Evolutionary conservation across 1,139 yeast species (phyloP).

Genomic region (Dujonia santamariae): DNA sequence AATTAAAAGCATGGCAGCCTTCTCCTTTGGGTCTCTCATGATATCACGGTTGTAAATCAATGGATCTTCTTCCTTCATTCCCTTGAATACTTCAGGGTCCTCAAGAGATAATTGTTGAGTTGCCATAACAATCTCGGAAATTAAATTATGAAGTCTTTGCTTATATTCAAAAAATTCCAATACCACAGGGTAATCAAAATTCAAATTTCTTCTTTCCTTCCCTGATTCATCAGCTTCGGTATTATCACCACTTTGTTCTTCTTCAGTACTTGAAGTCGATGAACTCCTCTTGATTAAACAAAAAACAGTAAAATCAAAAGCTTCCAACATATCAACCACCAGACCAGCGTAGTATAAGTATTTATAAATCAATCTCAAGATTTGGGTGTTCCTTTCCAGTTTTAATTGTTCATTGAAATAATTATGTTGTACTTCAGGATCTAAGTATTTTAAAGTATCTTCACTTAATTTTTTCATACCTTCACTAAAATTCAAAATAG

Average conservation of each 20-base stretch:
- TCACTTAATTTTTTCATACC: constrained; percentile 38
- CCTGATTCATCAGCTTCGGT: constrained; percentile 12
- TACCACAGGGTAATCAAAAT: constrained; percentile 59
- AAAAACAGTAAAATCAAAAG: constrained; percentile 62
- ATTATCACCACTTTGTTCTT: constrained; percentile 9
- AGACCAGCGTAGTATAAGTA: constrained; percentile 48
- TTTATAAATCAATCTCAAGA: constrained; percentile 52
- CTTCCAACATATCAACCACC: constrained; percentile 53
- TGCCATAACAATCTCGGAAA: constrained; percentile 60
- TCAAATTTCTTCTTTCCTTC: constrained; percentile 20
- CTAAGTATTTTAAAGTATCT: constrained; percentile 40
- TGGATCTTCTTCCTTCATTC: constrained; percentile 57
- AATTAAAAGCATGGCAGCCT: constrained; percentile 47
- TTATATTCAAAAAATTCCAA: constrained; percentile 74
- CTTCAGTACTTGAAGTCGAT: constrained; percentile 13
- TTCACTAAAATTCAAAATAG: constrained; percentile 31
- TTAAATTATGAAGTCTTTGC: constrained; percentile 66
- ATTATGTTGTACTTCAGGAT: constrained; percentile 30
- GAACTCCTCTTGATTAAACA: constrained; percentile 33
- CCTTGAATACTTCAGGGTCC: constrained; percentile 70
- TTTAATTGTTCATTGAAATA: constrained; percentile 31
- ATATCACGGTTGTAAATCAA: constrained; percentile 39
- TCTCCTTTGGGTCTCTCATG: constrained; percentile 44
- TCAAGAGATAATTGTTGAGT: constrained; percentile 68
- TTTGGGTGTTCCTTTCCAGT: constrained; percentile 51